Evolutionary conservation across 1,284 basidiomycete genomes (phyloP), one percentile per base, ranked within the genome.

Genomic region (Microstroma glucosiphilum): DNA sequence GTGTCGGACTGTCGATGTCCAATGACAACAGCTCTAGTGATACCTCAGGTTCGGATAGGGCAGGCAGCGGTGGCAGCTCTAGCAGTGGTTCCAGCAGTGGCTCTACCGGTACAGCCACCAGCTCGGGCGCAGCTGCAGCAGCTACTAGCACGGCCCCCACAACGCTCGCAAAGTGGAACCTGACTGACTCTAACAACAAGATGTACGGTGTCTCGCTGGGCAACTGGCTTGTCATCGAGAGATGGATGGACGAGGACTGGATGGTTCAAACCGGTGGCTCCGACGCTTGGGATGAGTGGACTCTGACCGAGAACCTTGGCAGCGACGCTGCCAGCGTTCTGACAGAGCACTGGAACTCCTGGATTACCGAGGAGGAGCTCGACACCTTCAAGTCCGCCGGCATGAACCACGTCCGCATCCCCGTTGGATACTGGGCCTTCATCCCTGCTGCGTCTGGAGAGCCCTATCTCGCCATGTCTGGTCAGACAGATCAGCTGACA

Each of bases 241-340:
- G 78, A 57, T 82, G 81, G 81, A 78, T 81, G 72, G 63, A 75
- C 51, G 80, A 81, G 60, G 78, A 80, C 62, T 81, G 80, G 80
- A 78, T 81, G 66, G 74, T 75, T 53, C 40, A 69, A 23, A 61
- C 69, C 40, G 80, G 71, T 25, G 77, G 79, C 25, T 9, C 65
- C 23, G 69, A 79, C 26, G 67, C 76, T 2, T 73, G 73, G 68
- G 81, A 82, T 64, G 81, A 82, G 70, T 82, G 73, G 72, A 60
- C 61, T 8, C 68, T 81, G 61, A 69, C 74, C 55, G 61, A 74
- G 60, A 69, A 49, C 15, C 69, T 79, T 19, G 80, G 75, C 40
- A 60, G 58, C 26, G 69, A 70, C 62, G 62, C 68, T 48, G 48
- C 46, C 9, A 57, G 61, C 17, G 66, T 67, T 9, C 67, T 81